Evolutionary conservation across 2,329 filamentous ascomycete genomes (phyloP), one percentile per base, ranked within the genome.

Genomic region (Fusarium duplospermum): DNA sequence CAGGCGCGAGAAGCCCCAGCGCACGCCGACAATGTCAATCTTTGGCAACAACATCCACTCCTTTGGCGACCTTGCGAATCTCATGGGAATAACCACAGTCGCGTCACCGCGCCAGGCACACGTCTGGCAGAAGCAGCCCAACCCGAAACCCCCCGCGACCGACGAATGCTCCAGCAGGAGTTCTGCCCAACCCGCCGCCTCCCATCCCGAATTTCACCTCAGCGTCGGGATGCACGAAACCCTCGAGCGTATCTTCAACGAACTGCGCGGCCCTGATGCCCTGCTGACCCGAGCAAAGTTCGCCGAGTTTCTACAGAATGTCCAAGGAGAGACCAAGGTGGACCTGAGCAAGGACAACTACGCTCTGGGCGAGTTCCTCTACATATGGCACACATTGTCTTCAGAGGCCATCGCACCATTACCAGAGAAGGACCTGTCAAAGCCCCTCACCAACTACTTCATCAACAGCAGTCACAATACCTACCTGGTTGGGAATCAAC

Each of bases 391-490:
- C 74, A 80, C 82, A 47, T 74, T 80, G 8, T 87, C 84, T 58
- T 83, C 82, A 33, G 84, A 84, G 35, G 87, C 88, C 5, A 76
- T 83, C 22, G 82, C 79, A 72, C 85, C 86, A n/a, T 80, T 83
- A 24, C 81, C 84, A 33, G 78, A 83, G 71, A 86, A 89, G 67
- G 92, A 95, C 79, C 81, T 91, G 35, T 88, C 88, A 0, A 89
- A 89, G 62, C 93, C 94, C 5, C 87, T 97, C 67, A 94, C 93
- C 56, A 94, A 97, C 80, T 98, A 98, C 84, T 98, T 94, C 82
- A 95, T 98, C 81, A 97, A 93, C 71, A 97, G 94, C 75, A 98
- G 94, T 80, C 95, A 98, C 85, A 98, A 98, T 81, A 98, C 95
- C 1, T 98, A 98, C 81, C 86, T 98, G 47, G 92, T 92, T 2